phyloP scores from a whole-genome alignment of 371 early-diverging fungal species.

The Rhizomucor pusillus region DNA sequence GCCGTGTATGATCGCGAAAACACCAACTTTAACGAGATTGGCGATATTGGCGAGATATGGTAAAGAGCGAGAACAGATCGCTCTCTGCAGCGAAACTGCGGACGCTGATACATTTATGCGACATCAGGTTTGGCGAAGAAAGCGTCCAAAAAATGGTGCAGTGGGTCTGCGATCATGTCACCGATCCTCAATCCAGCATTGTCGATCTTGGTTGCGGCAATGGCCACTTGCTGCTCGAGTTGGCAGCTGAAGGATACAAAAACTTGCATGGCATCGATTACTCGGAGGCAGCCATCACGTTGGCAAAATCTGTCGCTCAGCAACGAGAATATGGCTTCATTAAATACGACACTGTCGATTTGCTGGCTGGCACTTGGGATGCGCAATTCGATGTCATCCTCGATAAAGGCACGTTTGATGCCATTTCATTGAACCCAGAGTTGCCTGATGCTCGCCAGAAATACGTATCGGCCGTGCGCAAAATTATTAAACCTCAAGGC shows the following conservation, averaged over 20 bases:
- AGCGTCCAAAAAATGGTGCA: conserved; percentile 80
- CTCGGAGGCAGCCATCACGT: conserved; percentile 68
- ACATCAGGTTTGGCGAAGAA: conserved; percentile 90
- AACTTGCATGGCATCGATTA: conserved; percentile 84
- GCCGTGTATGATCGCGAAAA: conserved; percentile 77
- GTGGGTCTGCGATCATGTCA: conserved; percentile 66
- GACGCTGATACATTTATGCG: too few species aligned
- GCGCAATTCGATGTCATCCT: conserved; percentile 64
- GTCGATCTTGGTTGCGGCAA: conserved; percentile 93
- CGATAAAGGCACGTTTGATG: conserved; percentile 95
- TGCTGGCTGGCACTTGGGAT: conserved; percentile 48
- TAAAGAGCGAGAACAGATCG: conserved; percentile 13
- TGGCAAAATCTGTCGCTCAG: conserved; percentile 60
- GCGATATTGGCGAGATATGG: conserved; percentile 90
- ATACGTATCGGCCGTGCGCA: conserved; percentile 27
- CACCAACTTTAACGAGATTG: conserved; percentile 73
- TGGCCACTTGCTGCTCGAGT: conserved; percentile 81
- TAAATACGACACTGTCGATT: conserved; percentile 60
- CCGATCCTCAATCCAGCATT: conserved; percentile 30
- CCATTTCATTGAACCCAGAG: conserved; percentile 75
- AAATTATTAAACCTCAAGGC: conserved; percentile 34
- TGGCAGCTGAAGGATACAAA: conserved; percentile 68
- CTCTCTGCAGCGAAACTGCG: too few species aligned
- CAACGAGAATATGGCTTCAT: conserved; percentile 46
- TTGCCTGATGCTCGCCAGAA: conserved; percentile 36